These are phyloP conservation scores for Quercus cerris DNA, from an alignment of 306 rosid species.

Conservation along the genomic window DNA sequence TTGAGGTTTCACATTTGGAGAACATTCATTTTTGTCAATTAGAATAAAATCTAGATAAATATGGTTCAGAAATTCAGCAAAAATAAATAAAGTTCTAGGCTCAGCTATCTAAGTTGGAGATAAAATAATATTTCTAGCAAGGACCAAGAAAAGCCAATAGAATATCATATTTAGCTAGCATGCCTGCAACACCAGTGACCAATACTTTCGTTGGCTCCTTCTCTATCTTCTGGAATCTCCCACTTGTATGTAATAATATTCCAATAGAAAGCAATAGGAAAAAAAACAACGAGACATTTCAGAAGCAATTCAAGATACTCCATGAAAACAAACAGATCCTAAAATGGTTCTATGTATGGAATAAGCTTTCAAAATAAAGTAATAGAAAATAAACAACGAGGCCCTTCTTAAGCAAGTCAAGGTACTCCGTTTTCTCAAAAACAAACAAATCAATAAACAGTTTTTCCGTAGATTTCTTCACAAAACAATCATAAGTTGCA, in stretches of 20 bases:
- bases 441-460: too few species aligned
- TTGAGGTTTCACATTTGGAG: background rate
- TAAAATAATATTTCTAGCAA: too few species aligned
- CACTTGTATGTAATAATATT: slow-evolving; percentile 63
- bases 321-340: slow-evolving; percentile 10
- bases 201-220: slow-evolving; percentile 70
- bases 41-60: background rate
- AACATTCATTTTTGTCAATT: background rate
- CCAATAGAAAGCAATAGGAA: slow-evolving; percentile 56
- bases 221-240: slow-evolving; percentile 49
- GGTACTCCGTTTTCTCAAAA: too few species aligned
- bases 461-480: too few species aligned
- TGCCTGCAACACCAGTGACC: slow-evolving; percentile 90
- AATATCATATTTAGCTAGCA: too few species aligned
- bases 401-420: too few species aligned
- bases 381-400: too few species aligned
- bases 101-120: background rate
- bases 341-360: background rate
- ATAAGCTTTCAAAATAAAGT: too few species aligned
- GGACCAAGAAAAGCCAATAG: too few species aligned
- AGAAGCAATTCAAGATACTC: slow-evolving; percentile 34
- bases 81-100: background rate
- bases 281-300: slow-evolving; percentile 43
- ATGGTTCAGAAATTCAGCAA: background rate
- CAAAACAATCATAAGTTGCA: too few species aligned